phyloP scores from a whole-genome alignment of 805 yeast species.

The Candida quercuum region DNA sequence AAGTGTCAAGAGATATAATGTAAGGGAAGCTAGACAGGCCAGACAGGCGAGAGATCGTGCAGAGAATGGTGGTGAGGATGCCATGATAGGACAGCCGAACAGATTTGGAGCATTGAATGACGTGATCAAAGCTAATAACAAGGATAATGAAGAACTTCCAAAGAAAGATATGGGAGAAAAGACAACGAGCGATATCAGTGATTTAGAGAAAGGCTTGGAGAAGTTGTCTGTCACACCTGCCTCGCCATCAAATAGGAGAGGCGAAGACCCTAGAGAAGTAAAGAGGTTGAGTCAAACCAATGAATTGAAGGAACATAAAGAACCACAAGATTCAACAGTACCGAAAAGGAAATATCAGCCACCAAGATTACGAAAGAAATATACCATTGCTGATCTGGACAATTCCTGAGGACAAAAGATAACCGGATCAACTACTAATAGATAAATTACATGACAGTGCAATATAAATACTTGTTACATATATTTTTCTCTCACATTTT shows the following conservation, averaged over 20 bases:
- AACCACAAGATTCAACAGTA: background rate
- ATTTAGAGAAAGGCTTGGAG: background rate
- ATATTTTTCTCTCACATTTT: conserved; percentile 1
- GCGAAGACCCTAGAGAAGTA: too few species aligned
- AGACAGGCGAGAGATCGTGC: conserved; percentile 1
- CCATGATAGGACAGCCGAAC: background rate
- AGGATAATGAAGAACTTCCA: background rate
- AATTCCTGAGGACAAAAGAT: background rate
- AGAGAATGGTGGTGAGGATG: background rate
- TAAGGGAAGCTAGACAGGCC: conserved; percentile 6
- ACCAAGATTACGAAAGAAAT: conserved; percentile 10
- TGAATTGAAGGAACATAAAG: too few species aligned
- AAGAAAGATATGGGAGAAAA: too few species aligned
- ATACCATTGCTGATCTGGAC: conserved; percentile 14
- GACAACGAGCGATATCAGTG: background rate
- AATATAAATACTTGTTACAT: conserved; percentile 1
- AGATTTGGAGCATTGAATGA: conserved; percentile 2
- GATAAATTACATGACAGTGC: too few species aligned
- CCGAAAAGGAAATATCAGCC: conserved; percentile 9
- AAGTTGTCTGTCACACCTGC: background rate
- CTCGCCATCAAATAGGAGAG: too few species aligned
- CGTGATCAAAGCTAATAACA: background rate
- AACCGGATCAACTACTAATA: background rate
- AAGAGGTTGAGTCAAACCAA: too few species aligned
- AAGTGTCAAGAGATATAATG: conserved; percentile 16